Evolutionary conservation across 441 rosid species (phyloP).

Genomic region (Gossypium laxum): DNA sequence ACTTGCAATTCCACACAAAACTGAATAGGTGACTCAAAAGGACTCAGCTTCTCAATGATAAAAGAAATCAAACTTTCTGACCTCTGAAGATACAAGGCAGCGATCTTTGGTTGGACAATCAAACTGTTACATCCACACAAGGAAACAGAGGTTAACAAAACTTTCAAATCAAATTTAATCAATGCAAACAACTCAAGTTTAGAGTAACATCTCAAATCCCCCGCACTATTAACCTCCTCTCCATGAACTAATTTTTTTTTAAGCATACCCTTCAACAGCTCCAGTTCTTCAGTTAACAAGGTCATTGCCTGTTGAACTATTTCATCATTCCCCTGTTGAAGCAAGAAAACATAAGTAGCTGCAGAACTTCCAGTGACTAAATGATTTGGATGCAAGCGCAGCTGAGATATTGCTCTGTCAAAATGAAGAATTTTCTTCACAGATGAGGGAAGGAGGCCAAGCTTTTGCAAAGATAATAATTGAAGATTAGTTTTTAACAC

Average conservation of each 20-base stretch:
- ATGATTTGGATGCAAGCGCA: slow-evolving; percentile 83
- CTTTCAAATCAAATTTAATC: slow-evolving; percentile 85
- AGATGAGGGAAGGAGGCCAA: slow-evolving; percentile 64
- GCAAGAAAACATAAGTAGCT: slow-evolving; percentile 83
- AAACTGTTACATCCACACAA: slow-evolving; percentile 38
- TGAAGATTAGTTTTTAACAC: slow-evolving; percentile 89
- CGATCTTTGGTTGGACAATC: slow-evolving; percentile 51
- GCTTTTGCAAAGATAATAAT: slow-evolving; percentile 79
- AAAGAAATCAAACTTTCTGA: slow-evolving; percentile 54
- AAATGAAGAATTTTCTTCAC: slow-evolving; percentile 61
- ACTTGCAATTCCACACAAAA: slow-evolving; percentile 66
- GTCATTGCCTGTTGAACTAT: slow-evolving; percentile 66
- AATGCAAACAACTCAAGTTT: slow-evolving; percentile 63
- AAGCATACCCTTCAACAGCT: slow-evolving; percentile 52
- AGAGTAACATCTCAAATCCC: slow-evolving; percentile 38
- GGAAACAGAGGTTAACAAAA: slow-evolving; percentile 56
- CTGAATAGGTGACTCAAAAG: slow-evolving; percentile 49
- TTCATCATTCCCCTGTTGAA: slow-evolving; percentile 76
- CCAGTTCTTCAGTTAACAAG: slow-evolving; percentile 56
- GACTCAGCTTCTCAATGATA: slow-evolving; percentile 63
- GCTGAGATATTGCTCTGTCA: slow-evolving; percentile 61
- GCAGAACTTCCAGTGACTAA: slow-evolving; percentile 83
- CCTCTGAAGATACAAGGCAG: slow-evolving; percentile 59
- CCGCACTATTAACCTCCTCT: slow-evolving; percentile 28
- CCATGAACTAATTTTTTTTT: slow-evolving; percentile 28